Evolutionary conservation across 495 filamentous ascomycete genomes (phyloP), one percentile per base, ranked within the genome.

Genomic region (Recurvomyces mirabilis): DNA sequence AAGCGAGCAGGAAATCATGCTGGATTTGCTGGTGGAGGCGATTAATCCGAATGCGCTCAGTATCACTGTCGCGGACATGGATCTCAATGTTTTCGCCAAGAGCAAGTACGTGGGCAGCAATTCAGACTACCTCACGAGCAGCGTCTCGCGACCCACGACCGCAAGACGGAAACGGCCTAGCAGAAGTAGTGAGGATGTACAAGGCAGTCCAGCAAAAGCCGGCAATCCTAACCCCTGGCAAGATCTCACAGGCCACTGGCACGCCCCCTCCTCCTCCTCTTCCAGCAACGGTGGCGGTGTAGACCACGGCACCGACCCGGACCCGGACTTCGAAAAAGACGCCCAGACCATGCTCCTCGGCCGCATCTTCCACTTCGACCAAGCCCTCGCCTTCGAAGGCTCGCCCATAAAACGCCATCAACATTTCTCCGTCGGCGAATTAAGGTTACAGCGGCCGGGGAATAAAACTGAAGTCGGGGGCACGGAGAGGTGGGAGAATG

Each of bases 1-100:
- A 5, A 93, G 85, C 49, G 82, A 94, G 58, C 84, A 94, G 61
- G 93, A 96, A 56, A 71, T 98, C 15, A 96, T 98, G 80, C 69
- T 98, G 49, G 89, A 98, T 55, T 67, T 96, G 7, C 76, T 82
- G n/a, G 82, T 98, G 28, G 71, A 71, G 47, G 91, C 89, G 1
- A 68, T 84, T 46, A 98, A 98, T 57, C 91, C 88, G 0, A 98
- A 98, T 51, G 71, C 93, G 15, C 80, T 95, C 32, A 76, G 82
- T 13, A 78, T 98, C 20, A 79, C 80, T 7, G 75, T 98, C 38
- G 77, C 82, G 50, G 74, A 82, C 21, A 81, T 89, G 54, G 83
- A 95, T 59, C 70, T 96, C 39, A 84, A 91, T 54, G 73, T 98
- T 18, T 96, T 96, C 61, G 91, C 91, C 5, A 91, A 87, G 59